phyloP scores from a whole-genome alignment of 768 basidiomycete species.

The Suillus fuscotomentosus region DNA sequence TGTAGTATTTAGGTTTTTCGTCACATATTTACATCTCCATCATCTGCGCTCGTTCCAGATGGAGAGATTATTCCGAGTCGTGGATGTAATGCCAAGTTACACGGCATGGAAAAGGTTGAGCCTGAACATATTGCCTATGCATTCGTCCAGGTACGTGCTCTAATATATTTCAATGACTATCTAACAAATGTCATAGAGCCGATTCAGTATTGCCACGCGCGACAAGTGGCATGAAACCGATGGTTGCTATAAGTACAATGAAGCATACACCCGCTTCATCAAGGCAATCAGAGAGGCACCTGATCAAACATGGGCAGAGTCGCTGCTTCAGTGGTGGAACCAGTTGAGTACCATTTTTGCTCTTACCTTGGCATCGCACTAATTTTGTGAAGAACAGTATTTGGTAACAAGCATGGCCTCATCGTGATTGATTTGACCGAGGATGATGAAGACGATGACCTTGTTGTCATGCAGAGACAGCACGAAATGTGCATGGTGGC shows the following conservation, averaged over 20 bases:
- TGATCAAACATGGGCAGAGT: not conserved
- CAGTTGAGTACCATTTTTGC: not conserved
- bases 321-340: not conserved
- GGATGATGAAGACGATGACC: not conserved
- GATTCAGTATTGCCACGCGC: not conserved
- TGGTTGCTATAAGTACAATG: slow-evolving; percentile 1
- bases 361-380: not conserved
- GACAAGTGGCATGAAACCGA: slow-evolving; percentile 7
- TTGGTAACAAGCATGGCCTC: not conserved
- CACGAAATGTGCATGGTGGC: not conserved
- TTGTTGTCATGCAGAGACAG: not conserved
- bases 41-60: no score
- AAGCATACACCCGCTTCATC: slow-evolving; percentile 5
- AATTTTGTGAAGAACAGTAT: not conserved
- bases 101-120: no score
- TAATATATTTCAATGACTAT: no score
- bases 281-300: not conserved
- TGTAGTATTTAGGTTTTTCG: no score
- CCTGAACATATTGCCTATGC: no score
- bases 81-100: no score
- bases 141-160: no score
- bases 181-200: not conserved
- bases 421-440: not conserved
- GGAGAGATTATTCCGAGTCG: no score
- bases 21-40: no score